Evolutionary conservation across 169 alveolate genomes (phyloP).

Genomic region (Plasmodium reichenowi): DNA sequence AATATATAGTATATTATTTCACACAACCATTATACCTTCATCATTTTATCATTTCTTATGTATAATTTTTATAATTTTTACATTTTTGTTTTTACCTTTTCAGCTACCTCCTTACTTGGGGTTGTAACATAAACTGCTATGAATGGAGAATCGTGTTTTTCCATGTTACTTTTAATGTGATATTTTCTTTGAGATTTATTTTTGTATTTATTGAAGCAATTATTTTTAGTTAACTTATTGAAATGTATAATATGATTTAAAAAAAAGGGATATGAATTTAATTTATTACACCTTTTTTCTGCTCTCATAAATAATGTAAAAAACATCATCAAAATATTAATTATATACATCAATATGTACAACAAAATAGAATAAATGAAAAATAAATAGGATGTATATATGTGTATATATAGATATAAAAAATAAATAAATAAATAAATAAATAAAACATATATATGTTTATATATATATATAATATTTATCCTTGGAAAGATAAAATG

Average conservation of each 20-base stretch:
- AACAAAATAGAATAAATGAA: not conserved
- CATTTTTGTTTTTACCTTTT: constrained; percentile 11
- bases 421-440: too few relatives aligned
- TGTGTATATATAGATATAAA: not conserved
- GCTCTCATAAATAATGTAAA: constrained; percentile 19
- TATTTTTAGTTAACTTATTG: not conserved
- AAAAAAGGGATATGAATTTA: constrained; percentile 23
- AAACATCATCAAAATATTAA: constrained; percentile 39
- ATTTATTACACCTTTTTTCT: constrained; percentile 19
- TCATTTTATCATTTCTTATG: too few relatives aligned
- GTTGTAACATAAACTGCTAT: constrained; percentile 69
- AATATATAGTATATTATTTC: too few relatives aligned
- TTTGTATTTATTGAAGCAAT: not conserved
- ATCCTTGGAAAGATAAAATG: too few relatives aligned
- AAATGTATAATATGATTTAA: constrained; percentile 20
- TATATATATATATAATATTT: too few relatives aligned
- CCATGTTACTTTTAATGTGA: constrained; percentile 8
- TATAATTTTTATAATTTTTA: too few relatives aligned
- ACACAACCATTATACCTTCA: too few relatives aligned
- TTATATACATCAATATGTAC: constrained; percentile 29
- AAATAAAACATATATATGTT: too few relatives aligned
- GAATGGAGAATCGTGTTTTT: constrained; percentile 4
- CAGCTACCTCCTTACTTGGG: constrained; percentile 71
- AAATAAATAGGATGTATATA: not conserved
- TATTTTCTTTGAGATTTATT: not conserved